Conservation (phyloP, 2,329 filamentous ascomycete genomes). For the Calonectria pteridis region DNA sequence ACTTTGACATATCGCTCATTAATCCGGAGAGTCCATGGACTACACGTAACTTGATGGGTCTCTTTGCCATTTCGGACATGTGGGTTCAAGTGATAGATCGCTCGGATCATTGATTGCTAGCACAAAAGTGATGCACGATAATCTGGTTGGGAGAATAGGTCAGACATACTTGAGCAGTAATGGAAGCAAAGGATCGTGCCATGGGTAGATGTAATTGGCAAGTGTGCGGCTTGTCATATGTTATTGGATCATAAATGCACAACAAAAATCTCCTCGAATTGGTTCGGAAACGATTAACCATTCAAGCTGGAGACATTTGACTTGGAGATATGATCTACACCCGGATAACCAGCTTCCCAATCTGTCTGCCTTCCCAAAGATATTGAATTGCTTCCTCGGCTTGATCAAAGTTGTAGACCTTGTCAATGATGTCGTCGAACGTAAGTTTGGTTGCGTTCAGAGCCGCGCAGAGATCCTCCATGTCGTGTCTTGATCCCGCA, state of each 20-base stretch:
- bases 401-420: constrained; percentile 52
- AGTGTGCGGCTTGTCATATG: not conserved
- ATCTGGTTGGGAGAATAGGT: not conserved
- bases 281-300: not conserved
- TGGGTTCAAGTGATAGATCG: constrained; percentile 48
- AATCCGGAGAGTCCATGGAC: constrained; percentile 45
- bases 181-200: not conserved
- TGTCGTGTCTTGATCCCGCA: constrained; percentile 53
- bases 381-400: constrained; percentile 56
- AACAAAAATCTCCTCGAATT: not conserved
- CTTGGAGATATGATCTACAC: not conserved
- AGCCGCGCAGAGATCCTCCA: constrained; percentile 54
- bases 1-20: constrained; percentile 46
- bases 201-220: not conserved
- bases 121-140: not conserved
- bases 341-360: constrained; percentile 55
- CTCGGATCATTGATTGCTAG: not conserved
- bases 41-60: constrained; percentile 41
- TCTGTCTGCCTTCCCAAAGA: constrained; percentile 57
- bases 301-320: not conserved
- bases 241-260: not conserved
- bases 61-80: constrained; percentile 49
- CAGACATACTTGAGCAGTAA: not conserved
- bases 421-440: constrained; percentile 55
- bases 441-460: constrained; percentile 50